A percentile compares a stretch with the other conserved stretches of the same genome.
Conservation (phyloP, 352 stramenopile genomes). For the Phytophthora pini region DNA sequence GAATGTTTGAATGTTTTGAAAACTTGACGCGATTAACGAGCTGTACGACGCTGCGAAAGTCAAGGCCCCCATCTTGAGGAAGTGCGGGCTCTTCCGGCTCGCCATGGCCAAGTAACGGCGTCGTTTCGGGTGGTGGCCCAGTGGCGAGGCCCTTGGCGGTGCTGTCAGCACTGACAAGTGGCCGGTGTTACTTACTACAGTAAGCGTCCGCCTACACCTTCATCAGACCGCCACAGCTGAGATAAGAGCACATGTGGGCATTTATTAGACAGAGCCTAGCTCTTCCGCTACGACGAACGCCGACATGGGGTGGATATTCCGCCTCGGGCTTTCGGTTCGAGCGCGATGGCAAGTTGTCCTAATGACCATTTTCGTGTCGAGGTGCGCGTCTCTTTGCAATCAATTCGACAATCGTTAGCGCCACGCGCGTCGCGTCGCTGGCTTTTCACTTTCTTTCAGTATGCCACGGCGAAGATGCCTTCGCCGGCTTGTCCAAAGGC, state of each 20-base stretch:
- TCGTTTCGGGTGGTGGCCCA: slow-evolving; percentile 7
- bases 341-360: slow-evolving; percentile 5
- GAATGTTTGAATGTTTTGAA: slow-evolving; percentile 31
- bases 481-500: slow-evolving; percentile 15
- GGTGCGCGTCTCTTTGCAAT: slow-evolving; percentile 30
- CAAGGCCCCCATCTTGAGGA: slow-evolving; percentile 18
- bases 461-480: slow-evolving; percentile 15
- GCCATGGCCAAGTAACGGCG: slow-evolving; percentile 8
- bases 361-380: slow-evolving; percentile 23
- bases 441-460: slow-evolving; percentile 13
- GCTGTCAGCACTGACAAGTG: slow-evolving; percentile 15
- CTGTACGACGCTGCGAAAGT: slow-evolving; percentile 24
- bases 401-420: slow-evolving; percentile 36
- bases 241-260: slow-evolving; percentile 23
- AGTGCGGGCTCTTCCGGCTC: slow-evolving; percentile 7
- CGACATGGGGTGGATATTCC: slow-evolving; percentile 24
- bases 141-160: slow-evolving; percentile 3
- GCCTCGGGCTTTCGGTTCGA: slow-evolving; percentile 1
- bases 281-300: slow-evolving; percentile 3
- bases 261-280: slow-evolving; percentile 12
- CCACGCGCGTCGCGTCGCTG: slow-evolving; percentile 30
- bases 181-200: slow-evolving; percentile 17
- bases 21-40: slow-evolving; percentile 15
- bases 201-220: slow-evolving; percentile 1
- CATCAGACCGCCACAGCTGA: slow-evolving; percentile 24